Base-by-base conservation (phyloP, 2,329 filamentous ascomycete genomes). In the Blastomyces silverae region DNA sequence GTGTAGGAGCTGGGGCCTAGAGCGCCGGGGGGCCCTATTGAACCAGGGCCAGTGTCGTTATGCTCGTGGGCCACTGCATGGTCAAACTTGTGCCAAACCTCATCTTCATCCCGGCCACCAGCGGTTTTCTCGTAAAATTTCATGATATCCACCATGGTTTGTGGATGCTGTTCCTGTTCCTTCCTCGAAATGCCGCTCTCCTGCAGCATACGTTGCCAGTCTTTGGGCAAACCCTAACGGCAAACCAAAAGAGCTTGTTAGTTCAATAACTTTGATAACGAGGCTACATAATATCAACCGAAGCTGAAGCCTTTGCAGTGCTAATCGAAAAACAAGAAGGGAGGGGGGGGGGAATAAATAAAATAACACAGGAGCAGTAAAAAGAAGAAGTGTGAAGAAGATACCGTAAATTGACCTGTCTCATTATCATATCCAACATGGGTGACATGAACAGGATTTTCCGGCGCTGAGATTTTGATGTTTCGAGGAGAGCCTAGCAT, bases 351-450 rank as follows among this genome's bases (percentile, higher is more conserved):
- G 60, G 53, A 39, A 42, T 22, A 34, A 37, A 62, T 25, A 25
- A 63, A 25, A 34, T 5, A 34, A 37, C 34, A 37, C 10, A 37
- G 7, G 34, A 10, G 8, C 34, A 8, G 34, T 20, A 20, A 44
- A 44, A 44, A 44, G 5, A 44, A 17, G 42, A 20, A 20, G 17
- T 44, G 17, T 44, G 17, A 20, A 44, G 42, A 44, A 44, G 15
- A 44, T 83, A 96, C 92, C 65, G 93, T 97, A 77, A 96, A 99
- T 79, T 96, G 91, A 70, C 94, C 94, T 3, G 94, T 97, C 72
- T 90, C 85, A 79, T 94, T 96, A 78, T 99, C 93, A 76, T 96
- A 97, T 71, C 93, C 93, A 69, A 99, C 94, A 78, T 99, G 94
- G 65, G 93, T 97, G 72, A 99, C 91, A 79, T 97, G 94, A 66